Conservation (phyloP, 495 filamentous ascomycete species). For the Sphaerosporella brunnea region DNA sequence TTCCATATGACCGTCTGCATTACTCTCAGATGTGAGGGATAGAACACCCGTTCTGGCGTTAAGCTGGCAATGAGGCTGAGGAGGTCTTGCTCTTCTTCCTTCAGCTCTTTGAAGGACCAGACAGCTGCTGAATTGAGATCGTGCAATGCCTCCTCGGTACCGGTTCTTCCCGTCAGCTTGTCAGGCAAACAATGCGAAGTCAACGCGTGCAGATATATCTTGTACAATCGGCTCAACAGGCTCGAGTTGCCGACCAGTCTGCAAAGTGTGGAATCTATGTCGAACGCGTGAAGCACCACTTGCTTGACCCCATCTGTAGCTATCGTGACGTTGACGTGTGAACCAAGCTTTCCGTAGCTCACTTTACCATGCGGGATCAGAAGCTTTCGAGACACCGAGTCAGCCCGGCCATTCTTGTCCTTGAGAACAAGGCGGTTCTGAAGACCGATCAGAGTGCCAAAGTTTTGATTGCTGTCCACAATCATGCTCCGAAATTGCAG, state of each 20-base stretch:
- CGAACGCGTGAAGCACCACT: constrained; percentile 30
- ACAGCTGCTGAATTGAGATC: constrained; percentile 35
- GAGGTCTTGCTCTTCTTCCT: constrained; percentile 27
- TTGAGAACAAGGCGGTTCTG: constrained; percentile 36
- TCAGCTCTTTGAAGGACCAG: constrained; percentile 34
- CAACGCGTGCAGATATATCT: constrained; percentile 43
- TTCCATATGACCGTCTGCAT: constrained; percentile 38
- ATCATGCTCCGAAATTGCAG: constrained; percentile 38
- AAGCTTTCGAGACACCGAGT: constrained; percentile 14
- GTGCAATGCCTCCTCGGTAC: constrained; percentile 42
- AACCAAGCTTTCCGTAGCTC: constrained; percentile 3
- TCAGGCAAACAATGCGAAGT: constrained; percentile 44
- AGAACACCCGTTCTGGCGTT: constrained; percentile 37
- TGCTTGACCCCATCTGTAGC: constrained; percentile 6
- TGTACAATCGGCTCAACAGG: constrained; percentile 36
- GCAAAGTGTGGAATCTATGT: constrained; percentile 34
- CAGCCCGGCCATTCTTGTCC: constrained; percentile 25
- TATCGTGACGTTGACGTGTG: constrained; percentile 34
- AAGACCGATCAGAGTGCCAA: constrained; percentile 39
- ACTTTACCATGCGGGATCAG: constrained; percentile 36
- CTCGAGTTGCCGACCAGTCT: constrained; percentile 35
- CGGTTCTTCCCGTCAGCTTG: constrained; percentile 38
- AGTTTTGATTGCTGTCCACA: constrained; percentile 35
- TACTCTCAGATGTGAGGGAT: constrained; percentile 34
- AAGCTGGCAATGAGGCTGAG: constrained; percentile 34